A percentile compares a stretch with the other conserved stretches of the same genome.
Conservation (phyloP, 139 green algal genomes). For the Coelastrella sp. region DNA sequence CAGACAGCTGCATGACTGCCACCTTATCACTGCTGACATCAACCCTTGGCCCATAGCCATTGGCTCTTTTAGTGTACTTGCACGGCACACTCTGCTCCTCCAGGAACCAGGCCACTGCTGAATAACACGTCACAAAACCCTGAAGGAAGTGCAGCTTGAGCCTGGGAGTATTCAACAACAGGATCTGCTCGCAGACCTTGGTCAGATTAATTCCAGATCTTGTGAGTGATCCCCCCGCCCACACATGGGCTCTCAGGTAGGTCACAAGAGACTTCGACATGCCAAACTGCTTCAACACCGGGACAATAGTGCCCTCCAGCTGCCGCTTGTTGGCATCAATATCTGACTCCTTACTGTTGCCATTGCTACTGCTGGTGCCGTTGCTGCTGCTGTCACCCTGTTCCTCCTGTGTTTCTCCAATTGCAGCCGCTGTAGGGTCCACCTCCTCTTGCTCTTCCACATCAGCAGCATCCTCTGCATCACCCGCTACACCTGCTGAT, state of each 20-base stretch:
- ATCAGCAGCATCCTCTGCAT: background rate
- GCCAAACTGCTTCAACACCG: background rate
- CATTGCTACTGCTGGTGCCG: background rate
- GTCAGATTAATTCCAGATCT: background rate
- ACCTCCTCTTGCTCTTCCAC: background rate
- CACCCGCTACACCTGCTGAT: background rate
- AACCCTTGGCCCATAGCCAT: background rate
- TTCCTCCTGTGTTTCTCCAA: background rate
- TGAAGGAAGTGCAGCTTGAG: slow-evolving; percentile 1
- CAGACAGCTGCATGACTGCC: background rate
- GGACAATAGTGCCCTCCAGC: background rate
- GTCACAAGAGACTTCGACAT: background rate
- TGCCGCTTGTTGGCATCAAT: background rate
- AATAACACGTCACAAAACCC: slow-evolving; percentile 9
- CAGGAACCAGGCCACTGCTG: background rate
- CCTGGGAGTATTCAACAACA: background rate
- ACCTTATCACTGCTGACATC: background rate
- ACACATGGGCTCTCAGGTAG: background rate
- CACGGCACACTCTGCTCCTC: background rate
- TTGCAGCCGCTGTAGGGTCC: background rate
- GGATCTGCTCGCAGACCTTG: background rate
- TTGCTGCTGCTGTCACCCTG: background rate
- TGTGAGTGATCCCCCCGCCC: background rate
- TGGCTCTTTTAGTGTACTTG: background rate
- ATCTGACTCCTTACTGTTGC: background rate